These are phyloP conservation scores for Phaeosphaeria sp. DNA, from an alignment of 2,329 filamentous ascomycete genomes.

Conservation along the genomic window DNA sequence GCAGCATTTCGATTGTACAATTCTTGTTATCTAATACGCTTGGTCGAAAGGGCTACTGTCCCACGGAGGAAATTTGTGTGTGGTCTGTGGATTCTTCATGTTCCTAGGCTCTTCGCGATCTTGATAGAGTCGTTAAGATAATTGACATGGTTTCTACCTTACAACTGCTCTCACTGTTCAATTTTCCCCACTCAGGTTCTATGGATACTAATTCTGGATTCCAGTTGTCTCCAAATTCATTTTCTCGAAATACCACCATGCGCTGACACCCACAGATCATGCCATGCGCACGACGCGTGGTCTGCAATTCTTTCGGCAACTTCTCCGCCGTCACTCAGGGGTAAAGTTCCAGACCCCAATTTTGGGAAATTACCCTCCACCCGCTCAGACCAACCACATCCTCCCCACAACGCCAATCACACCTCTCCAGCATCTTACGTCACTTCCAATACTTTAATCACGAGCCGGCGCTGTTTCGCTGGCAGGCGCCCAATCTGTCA, in stretches of 20 bases:
- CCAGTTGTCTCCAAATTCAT: background rate
- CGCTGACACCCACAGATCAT: background rate
- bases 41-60: conserved; percentile 40
- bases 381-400: background rate
- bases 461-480: background rate
- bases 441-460: background rate
- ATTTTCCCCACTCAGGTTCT: too few relatives aligned
- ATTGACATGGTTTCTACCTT: conserved; percentile 43
- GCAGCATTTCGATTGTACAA: conserved; percentile 45
- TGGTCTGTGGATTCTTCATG: conserved; percentile 44
- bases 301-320: background rate
- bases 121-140: conserved; percentile 35
- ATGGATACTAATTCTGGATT: too few relatives aligned
- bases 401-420: conserved; percentile 2
- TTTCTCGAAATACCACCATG: background rate
- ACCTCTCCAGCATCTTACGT: background rate
- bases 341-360: conserved; percentile 6
- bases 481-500: background rate
- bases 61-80: conserved; percentile 41
- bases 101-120: conserved; percentile 38
- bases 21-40: conserved; percentile 42
- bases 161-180: conserved; percentile 2
- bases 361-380: conserved; percentile 4
- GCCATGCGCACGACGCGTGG: background rate
- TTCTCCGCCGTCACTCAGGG: background rate